Evolutionary conservation across 768 basidiomycete genomes (phyloP).

Genomic region (Porpolomopsis calyptriformis): DNA sequence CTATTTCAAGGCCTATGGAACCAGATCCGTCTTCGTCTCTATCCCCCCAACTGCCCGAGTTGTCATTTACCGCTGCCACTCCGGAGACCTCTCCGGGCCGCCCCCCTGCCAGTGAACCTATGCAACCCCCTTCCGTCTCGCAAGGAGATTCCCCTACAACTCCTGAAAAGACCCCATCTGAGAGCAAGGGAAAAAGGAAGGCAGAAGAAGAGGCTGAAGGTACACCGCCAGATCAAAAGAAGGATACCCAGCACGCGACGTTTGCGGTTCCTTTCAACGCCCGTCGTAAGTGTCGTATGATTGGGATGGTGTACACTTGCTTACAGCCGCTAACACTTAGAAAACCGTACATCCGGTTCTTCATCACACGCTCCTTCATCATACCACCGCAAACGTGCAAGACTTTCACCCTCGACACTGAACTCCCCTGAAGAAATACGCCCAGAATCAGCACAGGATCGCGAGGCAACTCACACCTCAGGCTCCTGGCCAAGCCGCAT

Average conservation of each 20-base stretch:
- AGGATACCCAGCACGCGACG: slow-evolving; percentile 38
- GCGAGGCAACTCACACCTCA: slow-evolving; percentile 10
- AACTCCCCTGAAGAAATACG: slow-evolving; percentile 27
- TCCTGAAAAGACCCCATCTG: background rate
- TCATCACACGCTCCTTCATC: slow-evolving; percentile 60
- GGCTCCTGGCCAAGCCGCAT: too few species aligned
- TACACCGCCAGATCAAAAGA: slow-evolving; percentile 55
- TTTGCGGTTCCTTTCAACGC: slow-evolving; percentile 45
- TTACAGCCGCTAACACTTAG: slow-evolving; percentile 40
- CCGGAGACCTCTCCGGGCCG: slow-evolving; percentile 25
- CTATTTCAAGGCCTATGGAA: slow-evolving; percentile 6
- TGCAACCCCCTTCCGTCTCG: background rate
- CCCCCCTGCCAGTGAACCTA: background rate
- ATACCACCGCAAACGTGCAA: slow-evolving; percentile 60
- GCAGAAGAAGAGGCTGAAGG: slow-evolving; percentile 53
- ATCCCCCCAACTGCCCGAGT: slow-evolving; percentile 26
- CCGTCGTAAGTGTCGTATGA: slow-evolving; percentile 39
- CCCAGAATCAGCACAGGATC: slow-evolving; percentile 32
- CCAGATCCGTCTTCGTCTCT: slow-evolving; percentile 21
- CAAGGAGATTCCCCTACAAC: background rate
- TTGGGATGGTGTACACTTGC: slow-evolving; percentile 1
- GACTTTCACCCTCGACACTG: slow-evolving; percentile 35
- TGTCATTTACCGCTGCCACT: slow-evolving; percentile 32
- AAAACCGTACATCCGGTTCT: slow-evolving; percentile 24
- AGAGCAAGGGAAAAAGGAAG: slow-evolving; percentile 53